Base-by-base conservation (phyloP, 306 rosid genomes). In the Rubus idaeus region DNA sequence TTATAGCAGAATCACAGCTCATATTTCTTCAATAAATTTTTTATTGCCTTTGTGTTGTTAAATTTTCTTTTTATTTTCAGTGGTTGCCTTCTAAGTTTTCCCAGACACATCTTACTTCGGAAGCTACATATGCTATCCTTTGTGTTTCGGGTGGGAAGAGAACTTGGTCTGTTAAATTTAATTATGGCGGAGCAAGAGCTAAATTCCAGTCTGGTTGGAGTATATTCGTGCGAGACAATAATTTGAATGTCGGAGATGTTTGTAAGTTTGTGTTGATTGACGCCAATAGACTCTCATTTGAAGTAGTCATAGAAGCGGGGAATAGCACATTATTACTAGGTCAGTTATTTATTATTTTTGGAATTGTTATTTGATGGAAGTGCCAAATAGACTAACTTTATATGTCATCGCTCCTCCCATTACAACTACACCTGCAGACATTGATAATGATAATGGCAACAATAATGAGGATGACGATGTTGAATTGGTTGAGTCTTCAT, bases 241-340 rank as follows among this genome's bases (percentile, higher is more conserved):
- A 77, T 68, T 47, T 77, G 55, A 5, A 67, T 66, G 44, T 53
- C 11, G 55, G 74, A 20, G 67, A 77, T 44, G 67, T 67, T 18
- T 77, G 80, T 45, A 41, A 9, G 3, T 77, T 77, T 16, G n/a
- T 7, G 30, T 39, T 77, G 42, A 53, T 14, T 6, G 3, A 77
- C 26, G 10, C 39, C 4, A 8, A 6, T 3, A 7, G 68, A 77
- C 37, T 20, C 21, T 50, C 35, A 18, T 77, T 52, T 51, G 47
- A 23, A 67, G 74, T 68, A 37, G 42, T 45, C 56, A 44, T 74
- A 61, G 45, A 14, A 35, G 68, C 9, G 37, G 68, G 1, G 37
- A 61, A 61, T 35, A 12, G 7, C 66, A 37, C 18, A 5, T 23
- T 60, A 37, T 26, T 45, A 11, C 21, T 9, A 63, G 68, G 68